Conservation (phyloP, 257 asterid genomes). For the Osmanthus fragrans region DNA sequence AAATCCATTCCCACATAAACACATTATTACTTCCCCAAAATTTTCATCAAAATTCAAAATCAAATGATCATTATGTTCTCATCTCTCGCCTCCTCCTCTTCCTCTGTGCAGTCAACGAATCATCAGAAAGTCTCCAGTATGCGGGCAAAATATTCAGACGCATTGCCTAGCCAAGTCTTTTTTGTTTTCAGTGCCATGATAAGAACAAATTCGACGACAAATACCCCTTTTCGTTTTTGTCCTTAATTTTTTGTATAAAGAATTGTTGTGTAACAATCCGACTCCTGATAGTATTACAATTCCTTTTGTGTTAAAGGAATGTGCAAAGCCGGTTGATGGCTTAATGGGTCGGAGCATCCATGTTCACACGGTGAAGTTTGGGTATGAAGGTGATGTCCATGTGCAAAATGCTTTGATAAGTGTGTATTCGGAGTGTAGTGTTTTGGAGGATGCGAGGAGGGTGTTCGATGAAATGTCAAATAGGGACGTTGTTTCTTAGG, state of each 20-base stretch:
- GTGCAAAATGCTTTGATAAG: conserved; percentile 63
- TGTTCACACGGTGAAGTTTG: conserved; percentile 51
- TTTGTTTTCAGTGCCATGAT: conserved; percentile 67
- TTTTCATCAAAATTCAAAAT: conserved; percentile 24
- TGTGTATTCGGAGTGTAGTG: conserved; percentile 52
- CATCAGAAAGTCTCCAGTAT: conserved; percentile 40
- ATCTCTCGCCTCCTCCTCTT: conserved; percentile 63
- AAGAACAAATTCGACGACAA: conserved; percentile 53
- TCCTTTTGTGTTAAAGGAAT: conserved; percentile 70
- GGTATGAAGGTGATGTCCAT: conserved; percentile 48
- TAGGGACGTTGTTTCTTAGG: conserved; percentile 80
- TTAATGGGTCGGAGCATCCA: conserved; percentile 52
- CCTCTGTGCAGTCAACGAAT: conserved; percentile 45
- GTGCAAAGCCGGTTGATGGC: conserved; percentile 45
- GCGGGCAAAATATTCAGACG: conserved; percentile 46
- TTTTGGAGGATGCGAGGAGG: conserved; percentile 52
- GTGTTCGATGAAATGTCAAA: conserved; percentile 68
- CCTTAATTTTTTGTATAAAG: conserved; percentile 44
- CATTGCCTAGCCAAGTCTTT: conserved; percentile 42
- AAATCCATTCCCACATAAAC: conserved; percentile 48
- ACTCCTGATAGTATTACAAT: conserved; percentile 60
- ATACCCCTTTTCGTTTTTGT: conserved; percentile 36
- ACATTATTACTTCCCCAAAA: conserved; percentile 42
- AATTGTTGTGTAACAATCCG: conserved; percentile 39
- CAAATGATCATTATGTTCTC: conserved; percentile 47